These are phyloP conservation scores for Debaryomyces subglobosus DNA, from an alignment of 1,139 yeast genomes.

Conservation along the genomic window DNA sequence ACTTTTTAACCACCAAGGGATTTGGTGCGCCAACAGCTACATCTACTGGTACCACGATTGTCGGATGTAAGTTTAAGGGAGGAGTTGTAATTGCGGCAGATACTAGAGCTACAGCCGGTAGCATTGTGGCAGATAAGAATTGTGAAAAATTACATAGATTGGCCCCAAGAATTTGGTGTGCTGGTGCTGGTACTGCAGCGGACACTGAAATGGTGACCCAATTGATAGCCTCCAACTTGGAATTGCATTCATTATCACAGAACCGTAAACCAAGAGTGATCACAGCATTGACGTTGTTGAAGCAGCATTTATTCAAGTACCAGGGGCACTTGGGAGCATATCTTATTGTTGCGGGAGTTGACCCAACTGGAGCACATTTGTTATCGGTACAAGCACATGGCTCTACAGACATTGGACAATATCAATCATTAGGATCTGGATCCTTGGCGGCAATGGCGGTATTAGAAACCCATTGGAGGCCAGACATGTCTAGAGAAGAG, in stretches of 20 bases:
- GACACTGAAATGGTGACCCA: constrained; percentile 97
- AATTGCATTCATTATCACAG: constrained; percentile 81
- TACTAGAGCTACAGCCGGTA: constrained; percentile 96
- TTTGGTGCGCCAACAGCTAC: constrained; percentile 83
- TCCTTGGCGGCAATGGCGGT: constrained; percentile 99
- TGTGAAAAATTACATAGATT: constrained; percentile 94
- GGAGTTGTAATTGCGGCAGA: constrained; percentile 99
- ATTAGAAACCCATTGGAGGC: constrained; percentile 83
- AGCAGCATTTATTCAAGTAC: constrained; percentile 93
- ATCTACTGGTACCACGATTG: constrained; percentile 98
- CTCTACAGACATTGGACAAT: constrained; percentile 92
- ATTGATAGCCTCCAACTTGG: constrained; percentile 86
- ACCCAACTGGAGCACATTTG: constrained; percentile 93
- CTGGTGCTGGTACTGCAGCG: constrained; percentile 99
- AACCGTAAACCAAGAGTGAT: constrained; percentile 90
- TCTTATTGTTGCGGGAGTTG: constrained; percentile 94
- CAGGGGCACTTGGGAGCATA: constrained; percentile 98
- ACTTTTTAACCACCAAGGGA: constrained; percentile 69
- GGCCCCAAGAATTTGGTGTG: constrained; percentile 97
- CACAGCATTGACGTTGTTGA: constrained; percentile 88
- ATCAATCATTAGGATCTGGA: constrained; percentile 92
- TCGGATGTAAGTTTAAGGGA: constrained; percentile 87
- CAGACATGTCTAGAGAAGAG: constrained; percentile 77
- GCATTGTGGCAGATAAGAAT: constrained; percentile 95
- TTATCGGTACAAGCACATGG: constrained; percentile 97